Conservation (phyloP, 495 filamentous ascomycete species). For the Penicillium herquei region DNA sequence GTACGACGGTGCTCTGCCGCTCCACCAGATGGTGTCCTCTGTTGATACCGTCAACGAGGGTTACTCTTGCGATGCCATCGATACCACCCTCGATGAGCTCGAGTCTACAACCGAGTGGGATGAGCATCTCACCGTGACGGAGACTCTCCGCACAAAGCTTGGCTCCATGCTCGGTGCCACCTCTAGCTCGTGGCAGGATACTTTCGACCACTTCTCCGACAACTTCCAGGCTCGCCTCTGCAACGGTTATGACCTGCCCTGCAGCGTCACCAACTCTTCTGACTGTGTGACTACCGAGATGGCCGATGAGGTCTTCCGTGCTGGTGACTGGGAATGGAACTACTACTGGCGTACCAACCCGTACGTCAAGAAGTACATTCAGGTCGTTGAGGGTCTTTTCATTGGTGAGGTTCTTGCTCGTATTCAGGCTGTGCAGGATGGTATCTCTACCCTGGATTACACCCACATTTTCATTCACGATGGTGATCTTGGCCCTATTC, state of each 20-base stretch:
- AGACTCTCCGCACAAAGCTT: slow-evolving; percentile 27
- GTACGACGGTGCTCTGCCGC: slow-evolving; percentile 31
- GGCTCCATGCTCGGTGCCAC: slow-evolving; percentile 37
- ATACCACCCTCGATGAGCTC: slow-evolving; percentile 23
- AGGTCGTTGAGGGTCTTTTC: slow-evolving; percentile 40
- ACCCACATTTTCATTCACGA: slow-evolving; percentile 36
- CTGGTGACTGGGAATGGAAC: slow-evolving; percentile 48
- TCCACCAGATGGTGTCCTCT: slow-evolving; percentile 38
- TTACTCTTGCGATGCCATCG: slow-evolving; percentile 32
- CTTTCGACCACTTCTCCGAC: slow-evolving; percentile 46
- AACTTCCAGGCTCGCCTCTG: slow-evolving; percentile 46
- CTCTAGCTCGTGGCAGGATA: slow-evolving; percentile 31
- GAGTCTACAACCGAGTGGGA: slow-evolving; percentile 36
- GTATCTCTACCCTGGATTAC: slow-evolving; percentile 21
- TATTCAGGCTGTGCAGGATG: slow-evolving; percentile 29
- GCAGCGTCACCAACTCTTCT: slow-evolving; percentile 27
- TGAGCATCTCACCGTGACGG: slow-evolving; percentile 36
- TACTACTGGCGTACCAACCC: slow-evolving; percentile 43
- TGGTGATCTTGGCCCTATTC: slow-evolving; percentile 30
- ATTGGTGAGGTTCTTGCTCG: slow-evolving; percentile 39
- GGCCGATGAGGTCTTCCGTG: slow-evolving; percentile 42
- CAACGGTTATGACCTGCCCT: slow-evolving; percentile 41
- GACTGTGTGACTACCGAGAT: slow-evolving; percentile 33
- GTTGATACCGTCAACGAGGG: slow-evolving; percentile 42
- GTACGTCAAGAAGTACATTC: slow-evolving; percentile 38